Percentiles rank a stretch among this genome's conserved stretches.
Conservation (phyloP, 2,329 filamentous ascomycete species). For the Zalaria obscura region DNA sequence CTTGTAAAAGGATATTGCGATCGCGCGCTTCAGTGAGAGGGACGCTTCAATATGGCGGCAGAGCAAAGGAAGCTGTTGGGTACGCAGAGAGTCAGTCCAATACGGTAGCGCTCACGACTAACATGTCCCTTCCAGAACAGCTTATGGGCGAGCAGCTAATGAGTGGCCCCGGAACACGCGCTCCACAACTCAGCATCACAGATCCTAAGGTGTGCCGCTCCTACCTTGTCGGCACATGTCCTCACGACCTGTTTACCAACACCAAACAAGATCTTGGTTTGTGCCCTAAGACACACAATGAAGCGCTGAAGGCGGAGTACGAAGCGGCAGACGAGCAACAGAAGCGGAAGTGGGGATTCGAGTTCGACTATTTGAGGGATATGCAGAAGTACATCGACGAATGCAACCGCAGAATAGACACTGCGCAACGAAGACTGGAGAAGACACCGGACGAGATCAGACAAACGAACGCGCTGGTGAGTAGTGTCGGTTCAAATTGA, state of each 20-base stretch:
- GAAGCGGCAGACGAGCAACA: conserved; percentile 57
- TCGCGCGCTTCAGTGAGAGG: not conserved
- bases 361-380: conserved; percentile 92
- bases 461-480: conserved; percentile 74
- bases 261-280: conserved; percentile 93
- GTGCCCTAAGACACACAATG: conserved; percentile 78
- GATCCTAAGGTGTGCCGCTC: conserved; percentile 92
- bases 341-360: conserved; percentile 71
- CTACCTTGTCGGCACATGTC: conserved; percentile 85
- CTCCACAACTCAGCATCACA: conserved; percentile 71
- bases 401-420: conserved; percentile 86
- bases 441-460: conserved; percentile 97
- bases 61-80: conserved; percentile 94
- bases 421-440: conserved; percentile 76
- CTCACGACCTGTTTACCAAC: conserved; percentile 98
- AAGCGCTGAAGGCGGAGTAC: conserved; percentile 80
- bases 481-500: conserved; percentile 7
- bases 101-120: not conserved
- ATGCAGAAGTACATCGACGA: conserved; percentile 95
- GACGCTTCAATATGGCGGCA: conserved; percentile 55
- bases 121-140: conserved; percentile 51
- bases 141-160: conserved; percentile 64
- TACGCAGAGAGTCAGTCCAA: conserved; percentile 20
- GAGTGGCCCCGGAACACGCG: conserved; percentile 58
- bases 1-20: too few species aligned